Base-by-base conservation (phyloP, 2,329 filamentous ascomycete genomes). In the Moelleriella libera region DNA sequence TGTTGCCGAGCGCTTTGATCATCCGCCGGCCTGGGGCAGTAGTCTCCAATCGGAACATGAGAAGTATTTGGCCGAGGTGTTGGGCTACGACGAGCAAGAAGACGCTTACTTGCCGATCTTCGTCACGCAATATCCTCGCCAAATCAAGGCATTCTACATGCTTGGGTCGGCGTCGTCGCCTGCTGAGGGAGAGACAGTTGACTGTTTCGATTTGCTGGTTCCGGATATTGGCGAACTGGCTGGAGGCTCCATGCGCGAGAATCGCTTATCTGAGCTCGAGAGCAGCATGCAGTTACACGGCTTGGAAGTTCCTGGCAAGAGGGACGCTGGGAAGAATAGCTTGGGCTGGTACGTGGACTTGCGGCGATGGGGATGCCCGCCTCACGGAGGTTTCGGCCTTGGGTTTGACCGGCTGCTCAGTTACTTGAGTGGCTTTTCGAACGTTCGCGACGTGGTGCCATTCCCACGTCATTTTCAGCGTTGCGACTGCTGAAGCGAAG, bases 1-100 rank as follows among this genome's bases (percentile, higher is more conserved):
- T 30, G 76, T 83, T 12, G 68, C 74, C 43, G 61, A 69, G 32
- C 62, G 71, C 6, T 96, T 97, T 57, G 70, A 78, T 45, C 77
- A 83, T 60, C 66, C 70, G 44, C 86, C 88, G 4, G 68, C 68
- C 3, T 92, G 88, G 81, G 77, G 81, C 34, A 68, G 71, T 30
- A 85, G 85, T 21, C 73, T 98, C 31, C 86, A 92, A 57, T 83
- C 89, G 2, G 90, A 97, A 63, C 92, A 98, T 66, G 92, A 98
- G 67, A 87, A 81, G 60, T 95, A 82, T 61, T 74, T 98, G 47
- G 88, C 92, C 44, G 72, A 78, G 47, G 69, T 69, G 30, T 59
- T 90, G 43, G 81, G 81, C 30, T 69, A 66, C 44, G 60, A 66
- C 48, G 52, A 63, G 45, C 64, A 69, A n/a, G 67, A 67, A 44